Conservation (phyloP, 129 eudicot species). For the Tagetes erecta region DNA sequence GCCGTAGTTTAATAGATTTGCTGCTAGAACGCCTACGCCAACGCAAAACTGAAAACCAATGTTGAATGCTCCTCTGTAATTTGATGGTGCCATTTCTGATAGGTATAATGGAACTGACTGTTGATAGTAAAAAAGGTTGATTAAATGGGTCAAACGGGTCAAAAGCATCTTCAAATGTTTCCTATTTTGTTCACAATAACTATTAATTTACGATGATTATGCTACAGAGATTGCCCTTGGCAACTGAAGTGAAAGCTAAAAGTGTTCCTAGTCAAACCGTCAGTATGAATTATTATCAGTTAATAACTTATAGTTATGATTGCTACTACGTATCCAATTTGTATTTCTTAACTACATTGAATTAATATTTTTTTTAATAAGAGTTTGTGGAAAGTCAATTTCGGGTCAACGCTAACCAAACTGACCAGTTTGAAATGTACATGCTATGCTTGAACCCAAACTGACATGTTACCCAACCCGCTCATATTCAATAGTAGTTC, state of each 20-base stretch:
- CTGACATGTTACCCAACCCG: not conserved
- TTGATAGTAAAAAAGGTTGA: not conserved
- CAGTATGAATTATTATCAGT: no score
- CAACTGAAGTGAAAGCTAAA: no score
- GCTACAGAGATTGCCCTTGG: no score
- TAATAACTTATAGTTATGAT: no score
- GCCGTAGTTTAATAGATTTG: constrained; percentile 53
- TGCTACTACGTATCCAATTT: no score
- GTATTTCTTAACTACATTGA: no score
- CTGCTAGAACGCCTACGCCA: constrained; percentile 44
- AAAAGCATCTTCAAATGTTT: not conserved
- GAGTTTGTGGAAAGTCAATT: not conserved
- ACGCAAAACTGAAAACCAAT: constrained; percentile 52
- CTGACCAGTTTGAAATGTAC: not conserved
- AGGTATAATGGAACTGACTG: constrained; percentile 57
- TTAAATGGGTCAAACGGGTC: not conserved
- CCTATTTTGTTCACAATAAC: no score
- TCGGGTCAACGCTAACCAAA: not conserved
- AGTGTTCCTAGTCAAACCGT: no score
- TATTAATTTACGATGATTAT: no score
- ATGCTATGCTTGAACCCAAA: not conserved
- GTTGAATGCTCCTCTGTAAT: constrained; percentile 58
- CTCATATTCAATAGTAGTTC: not conserved
- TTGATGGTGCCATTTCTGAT: constrained; percentile 61
- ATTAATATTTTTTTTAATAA: not conserved